phyloP scores from a whole-genome alignment of 2,329 filamentous ascomycete species.

The Neophaeococcomyces mojaviensis region DNA sequence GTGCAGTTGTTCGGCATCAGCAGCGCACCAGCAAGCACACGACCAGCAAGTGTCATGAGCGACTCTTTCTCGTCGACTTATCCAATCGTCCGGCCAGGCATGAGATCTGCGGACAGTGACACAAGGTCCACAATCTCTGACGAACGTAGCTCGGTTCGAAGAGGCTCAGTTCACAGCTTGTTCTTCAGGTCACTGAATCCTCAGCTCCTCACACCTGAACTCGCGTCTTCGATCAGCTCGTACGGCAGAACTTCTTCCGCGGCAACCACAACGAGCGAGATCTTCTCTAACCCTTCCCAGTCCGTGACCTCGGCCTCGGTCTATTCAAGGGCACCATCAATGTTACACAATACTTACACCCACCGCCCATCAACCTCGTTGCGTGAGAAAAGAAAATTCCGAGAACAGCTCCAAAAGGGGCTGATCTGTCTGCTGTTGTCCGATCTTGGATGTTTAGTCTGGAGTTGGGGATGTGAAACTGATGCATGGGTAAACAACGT shows the following conservation, averaged over 20 bases:
- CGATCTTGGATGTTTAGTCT: constrained; percentile 78
- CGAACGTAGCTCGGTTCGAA: constrained; percentile 12
- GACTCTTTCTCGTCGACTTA: constrained; percentile 33
- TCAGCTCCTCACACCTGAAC: constrained; percentile 55
- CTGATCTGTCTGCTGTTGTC: constrained; percentile 80
- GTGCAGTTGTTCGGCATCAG: constrained; percentile 34
- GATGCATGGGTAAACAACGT: constrained; percentile 69
- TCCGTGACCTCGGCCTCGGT: constrained; percentile 27
- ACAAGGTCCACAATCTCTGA: constrained; percentile 18
- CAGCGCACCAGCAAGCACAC: constrained; percentile 36
- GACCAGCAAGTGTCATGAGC: constrained; percentile 37
- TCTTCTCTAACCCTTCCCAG: constrained; percentile 72
- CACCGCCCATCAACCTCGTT: constrained; percentile 47
- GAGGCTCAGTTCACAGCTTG: constrained; percentile 3
- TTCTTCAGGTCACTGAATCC: constrained; percentile 25
- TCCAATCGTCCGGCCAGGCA: constrained; percentile 24
- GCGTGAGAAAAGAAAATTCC: constrained; percentile 66
- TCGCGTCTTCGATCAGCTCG: constrained; percentile 52
- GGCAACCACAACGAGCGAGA: constrained; percentile 62
- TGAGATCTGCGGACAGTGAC: constrained; percentile 29
- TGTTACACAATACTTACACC: constrained; percentile 24
- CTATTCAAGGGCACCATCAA: constrained; percentile 24
- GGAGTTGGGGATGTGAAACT: constrained; percentile 84
- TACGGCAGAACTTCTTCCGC: constrained; percentile 61
- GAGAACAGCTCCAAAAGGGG: constrained; percentile 68